These are phyloP conservation scores for Cladosporium oxysporum DNA, from an alignment of 2,329 filamentous ascomycete genomes.

Conservation along the genomic window DNA sequence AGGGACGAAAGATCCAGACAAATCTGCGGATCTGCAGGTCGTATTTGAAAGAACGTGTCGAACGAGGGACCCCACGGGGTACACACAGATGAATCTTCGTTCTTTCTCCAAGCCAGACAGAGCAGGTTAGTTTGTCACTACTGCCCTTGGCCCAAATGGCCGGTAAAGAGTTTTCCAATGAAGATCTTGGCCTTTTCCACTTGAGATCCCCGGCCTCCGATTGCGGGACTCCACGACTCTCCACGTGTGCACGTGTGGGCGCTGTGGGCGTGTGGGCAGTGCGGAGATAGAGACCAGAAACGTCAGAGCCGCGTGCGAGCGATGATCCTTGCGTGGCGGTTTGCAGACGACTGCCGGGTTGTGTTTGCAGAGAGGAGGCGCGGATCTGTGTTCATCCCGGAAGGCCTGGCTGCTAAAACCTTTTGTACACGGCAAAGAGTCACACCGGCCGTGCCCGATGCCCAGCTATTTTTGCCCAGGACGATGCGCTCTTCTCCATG, in stretches of 20 bases:
- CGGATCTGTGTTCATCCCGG: conserved; percentile 14
- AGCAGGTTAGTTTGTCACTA: conserved; percentile 8
- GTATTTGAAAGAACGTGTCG: conserved; percentile 15
- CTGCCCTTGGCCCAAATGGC: neutral
- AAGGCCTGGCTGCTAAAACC: conserved; percentile 6
- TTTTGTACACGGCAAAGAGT: conserved; percentile 1
- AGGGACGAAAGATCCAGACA: conserved; percentile 1
- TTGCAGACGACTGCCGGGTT: no score
- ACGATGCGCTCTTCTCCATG: neutral
- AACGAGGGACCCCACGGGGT: conserved; percentile 8
- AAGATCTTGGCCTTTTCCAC: neutral
- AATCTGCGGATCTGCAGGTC: conserved; percentile 1
- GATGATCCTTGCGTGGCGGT: neutral
- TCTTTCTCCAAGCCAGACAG: conserved; percentile 15
- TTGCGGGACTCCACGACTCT: conserved; percentile 11
- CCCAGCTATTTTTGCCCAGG: conserved; percentile 2
- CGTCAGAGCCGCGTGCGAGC: neutral
- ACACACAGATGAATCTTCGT: conserved; percentile 2
- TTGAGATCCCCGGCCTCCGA: neutral
- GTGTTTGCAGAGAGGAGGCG: neutral
- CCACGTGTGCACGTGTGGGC: conserved; percentile 10
- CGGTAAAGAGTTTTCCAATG: conserved; percentile 20
- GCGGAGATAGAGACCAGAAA: conserved; percentile 15
- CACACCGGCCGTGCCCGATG: conserved; percentile 8
- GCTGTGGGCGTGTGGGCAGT: neutral